Evolutionary conservation across 169 alveolate species (phyloP).

Genomic region (Plasmodium falciparum): DNA sequence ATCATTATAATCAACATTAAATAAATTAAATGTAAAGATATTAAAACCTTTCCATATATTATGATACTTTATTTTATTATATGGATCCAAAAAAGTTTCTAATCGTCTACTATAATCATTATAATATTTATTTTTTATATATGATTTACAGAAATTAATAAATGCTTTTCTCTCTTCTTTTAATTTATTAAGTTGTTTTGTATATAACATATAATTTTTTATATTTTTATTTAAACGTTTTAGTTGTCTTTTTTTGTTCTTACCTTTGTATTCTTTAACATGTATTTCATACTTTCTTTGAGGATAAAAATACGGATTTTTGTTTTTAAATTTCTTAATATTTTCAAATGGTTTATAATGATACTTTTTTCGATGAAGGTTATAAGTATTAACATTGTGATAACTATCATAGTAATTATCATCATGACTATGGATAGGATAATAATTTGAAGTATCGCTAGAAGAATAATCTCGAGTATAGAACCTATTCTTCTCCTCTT

Average conservation of each 20-base stretch:
- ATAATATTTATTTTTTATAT: constrained; percentile 35
- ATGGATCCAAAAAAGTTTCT: constrained; percentile 52
- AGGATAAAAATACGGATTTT: neutral
- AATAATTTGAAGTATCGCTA: neutral
- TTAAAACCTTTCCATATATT: constrained; percentile 46
- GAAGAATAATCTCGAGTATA: neutral
- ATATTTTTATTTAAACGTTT: constrained; percentile 28
- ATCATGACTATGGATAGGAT: no score
- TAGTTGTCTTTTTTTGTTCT: constrained; percentile 5
- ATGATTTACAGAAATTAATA: constrained; percentile 47
- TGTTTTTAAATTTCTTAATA: neutral
- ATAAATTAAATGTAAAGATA: constrained; percentile 53
- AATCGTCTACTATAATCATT: constrained; percentile 31
- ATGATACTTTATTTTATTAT: constrained; percentile 38
- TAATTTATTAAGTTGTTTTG: constrained; percentile 11
- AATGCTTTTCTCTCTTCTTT: constrained; percentile 42
- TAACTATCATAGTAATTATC: neutral
- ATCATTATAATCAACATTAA: constrained; percentile 50
- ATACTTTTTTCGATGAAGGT: neutral
- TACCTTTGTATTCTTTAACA: constrained; percentile 12
- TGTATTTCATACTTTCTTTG: neutral
- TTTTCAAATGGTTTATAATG: neutral
- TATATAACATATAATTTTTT: constrained; percentile 19
- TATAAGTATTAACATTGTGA: neutral
- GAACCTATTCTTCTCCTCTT: neutral